These are phyloP conservation scores for Myxozyma mucilagina DNA, from an alignment of 805 yeast species.

Conservation along the genomic window DNA sequence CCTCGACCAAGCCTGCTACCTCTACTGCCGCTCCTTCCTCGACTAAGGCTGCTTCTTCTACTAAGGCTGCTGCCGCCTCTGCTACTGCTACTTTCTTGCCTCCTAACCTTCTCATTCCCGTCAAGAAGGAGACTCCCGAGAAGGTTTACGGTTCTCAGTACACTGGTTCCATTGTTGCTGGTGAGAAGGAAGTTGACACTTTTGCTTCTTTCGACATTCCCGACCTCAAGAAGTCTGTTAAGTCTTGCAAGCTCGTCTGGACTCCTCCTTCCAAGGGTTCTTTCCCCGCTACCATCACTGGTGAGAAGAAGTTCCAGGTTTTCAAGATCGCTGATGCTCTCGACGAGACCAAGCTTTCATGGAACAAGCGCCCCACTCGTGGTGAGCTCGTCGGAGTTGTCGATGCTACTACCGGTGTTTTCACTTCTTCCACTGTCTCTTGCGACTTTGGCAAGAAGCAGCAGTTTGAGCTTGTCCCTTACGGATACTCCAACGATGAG, in stretches of 20 bases:
- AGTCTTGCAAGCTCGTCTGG: slow-evolving; percentile 27
- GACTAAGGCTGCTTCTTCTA: not conserved
- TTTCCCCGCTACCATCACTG: slow-evolving; percentile 23
- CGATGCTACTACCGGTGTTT: slow-evolving; percentile 24
- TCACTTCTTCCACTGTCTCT: slow-evolving; percentile 15
- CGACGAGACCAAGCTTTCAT: slow-evolving; percentile 19
- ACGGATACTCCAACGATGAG: slow-evolving; percentile 7
- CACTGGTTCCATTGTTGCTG: slow-evolving; percentile 15
- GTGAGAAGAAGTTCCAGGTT: slow-evolving; percentile 20
- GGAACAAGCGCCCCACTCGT: slow-evolving; percentile 19
- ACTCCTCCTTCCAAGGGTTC: slow-evolving; percentile 25
- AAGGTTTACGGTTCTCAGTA: slow-evolving; percentile 23
- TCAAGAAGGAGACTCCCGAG: slow-evolving; percentile 18
- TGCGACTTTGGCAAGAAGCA: slow-evolving; percentile 27
- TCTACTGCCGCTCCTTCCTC: not conserved
- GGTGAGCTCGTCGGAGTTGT: slow-evolving; percentile 19
- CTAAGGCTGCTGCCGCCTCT: slow-evolving; percentile 12
- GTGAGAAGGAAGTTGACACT: slow-evolving; percentile 10
- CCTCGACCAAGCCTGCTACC: slow-evolving; percentile 1
- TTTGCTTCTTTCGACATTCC: slow-evolving; percentile 29
- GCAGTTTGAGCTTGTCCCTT: slow-evolving; percentile 27
- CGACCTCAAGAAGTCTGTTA: slow-evolving; percentile 2
- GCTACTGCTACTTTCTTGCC: slow-evolving; percentile 23
- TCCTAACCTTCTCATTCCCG: slow-evolving; percentile 28
- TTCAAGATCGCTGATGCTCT: slow-evolving; percentile 8